Conservation (phyloP, 2,329 filamentous ascomycete genomes). For the Myriosclerotinia curreyana region DNA sequence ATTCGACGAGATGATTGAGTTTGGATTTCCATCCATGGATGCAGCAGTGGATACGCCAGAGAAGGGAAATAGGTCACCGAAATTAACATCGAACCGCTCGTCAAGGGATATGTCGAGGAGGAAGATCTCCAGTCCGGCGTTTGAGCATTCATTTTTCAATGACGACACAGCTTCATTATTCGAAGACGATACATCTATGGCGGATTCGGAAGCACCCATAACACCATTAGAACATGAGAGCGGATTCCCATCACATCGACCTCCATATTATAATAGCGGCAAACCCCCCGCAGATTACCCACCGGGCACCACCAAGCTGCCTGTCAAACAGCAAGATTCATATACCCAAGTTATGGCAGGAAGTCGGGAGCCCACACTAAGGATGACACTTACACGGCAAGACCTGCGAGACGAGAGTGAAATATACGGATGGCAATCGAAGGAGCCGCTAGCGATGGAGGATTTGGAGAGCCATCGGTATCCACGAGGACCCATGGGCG, state of each 20-base stretch:
- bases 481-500: conserved; percentile 40
- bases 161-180: conserved; percentile 57
- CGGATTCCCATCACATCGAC: conserved; percentile 35
- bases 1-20: conserved; percentile 92
- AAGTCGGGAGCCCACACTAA: conserved; percentile 87
- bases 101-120: conserved; percentile 29
- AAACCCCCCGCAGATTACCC: conserved; percentile 43
- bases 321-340: conserved; percentile 38
- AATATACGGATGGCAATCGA: conserved; percentile 66
- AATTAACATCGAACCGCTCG: conserved; percentile 25
- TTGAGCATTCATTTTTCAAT: conserved; percentile 55
- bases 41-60: conserved; percentile 40
- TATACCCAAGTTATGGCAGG: conserved; percentile 53
- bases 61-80: conserved; percentile 37
- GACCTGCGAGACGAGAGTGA: conserved; percentile 76
- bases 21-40: conserved; percentile 75
- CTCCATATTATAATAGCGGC: conserved; percentile 30
- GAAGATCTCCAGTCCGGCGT: conserved; percentile 44
- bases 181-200: conserved; percentile 54
- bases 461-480: conserved; percentile 54
- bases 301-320: conserved; percentile 33
- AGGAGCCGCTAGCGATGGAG: conserved; percentile 54
- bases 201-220: conserved; percentile 55
- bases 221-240: conserved; percentile 35
- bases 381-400: conserved; percentile 90